These are phyloP conservation scores for Colletotrichum graminicola DNA, from an alignment of 2,329 filamentous ascomycete genomes.

Conservation along the genomic window DNA sequence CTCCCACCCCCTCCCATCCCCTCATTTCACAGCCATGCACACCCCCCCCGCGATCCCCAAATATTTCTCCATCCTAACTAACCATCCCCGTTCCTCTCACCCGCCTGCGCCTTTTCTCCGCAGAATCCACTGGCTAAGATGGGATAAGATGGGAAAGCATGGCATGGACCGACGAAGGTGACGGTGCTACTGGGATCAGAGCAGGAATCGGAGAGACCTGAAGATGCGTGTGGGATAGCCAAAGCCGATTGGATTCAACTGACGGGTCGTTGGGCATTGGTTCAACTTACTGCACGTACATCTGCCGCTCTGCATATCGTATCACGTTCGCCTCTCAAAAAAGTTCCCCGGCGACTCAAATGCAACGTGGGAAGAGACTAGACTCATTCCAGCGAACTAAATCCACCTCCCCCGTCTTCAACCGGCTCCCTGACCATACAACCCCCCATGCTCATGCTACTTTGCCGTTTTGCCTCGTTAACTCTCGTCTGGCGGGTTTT, in stretches of 20 bases:
- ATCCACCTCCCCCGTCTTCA: slow-evolving; percentile 15
- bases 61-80: slow-evolving; percentile 27
- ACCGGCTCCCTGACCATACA: slow-evolving; percentile 4
- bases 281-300: background rate
- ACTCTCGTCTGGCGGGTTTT: background rate
- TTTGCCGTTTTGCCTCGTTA: slow-evolving; percentile 32
- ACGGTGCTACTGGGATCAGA: background rate
- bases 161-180: background rate
- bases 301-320: slow-evolving; percentile 1
- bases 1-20: background rate
- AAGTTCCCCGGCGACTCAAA: slow-evolving; percentile 19
- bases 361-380: slow-evolving; percentile 18
- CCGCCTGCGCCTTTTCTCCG: slow-evolving; percentile 21
- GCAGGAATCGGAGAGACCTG: background rate
- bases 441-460: slow-evolving; percentile 13
- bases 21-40: slow-evolving; percentile 18
- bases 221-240: background rate
- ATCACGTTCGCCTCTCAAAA: background rate
- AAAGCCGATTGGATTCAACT: background rate
- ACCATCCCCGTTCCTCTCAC: slow-evolving; percentile 3
- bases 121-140: slow-evolving; percentile 28
- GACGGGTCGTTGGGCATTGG: background rate
- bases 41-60: slow-evolving; percentile 37
- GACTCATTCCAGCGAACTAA: slow-evolving; percentile 26
- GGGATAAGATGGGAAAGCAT: slow-evolving; percentile 1